Evolutionary conservation across 768 basidiomycete genomes (phyloP).

Genomic region (Leccinum broughii): DNA sequence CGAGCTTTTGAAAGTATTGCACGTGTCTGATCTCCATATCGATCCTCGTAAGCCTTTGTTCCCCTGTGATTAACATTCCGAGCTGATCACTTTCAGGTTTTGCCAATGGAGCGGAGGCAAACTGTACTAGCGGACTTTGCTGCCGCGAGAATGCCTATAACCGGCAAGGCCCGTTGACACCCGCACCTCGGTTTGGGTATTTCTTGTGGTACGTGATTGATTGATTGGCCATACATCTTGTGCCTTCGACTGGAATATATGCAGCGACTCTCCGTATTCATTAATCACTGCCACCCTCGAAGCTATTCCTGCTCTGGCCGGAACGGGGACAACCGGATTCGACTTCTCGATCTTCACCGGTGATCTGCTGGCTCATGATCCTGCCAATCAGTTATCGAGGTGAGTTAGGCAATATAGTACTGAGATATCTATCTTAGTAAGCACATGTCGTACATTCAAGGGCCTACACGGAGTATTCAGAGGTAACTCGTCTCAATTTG

Average conservation of each 20-base stretch:
- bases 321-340: slow-evolving; percentile 60
- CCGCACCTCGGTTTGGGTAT: slow-evolving; percentile 70
- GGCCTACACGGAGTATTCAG: slow-evolving; percentile 59
- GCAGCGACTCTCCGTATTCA: slow-evolving; percentile 63
- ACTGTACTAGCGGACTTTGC: slow-evolving; percentile 67
- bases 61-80: neutral
- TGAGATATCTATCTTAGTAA: slow-evolving; percentile 1
- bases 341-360: slow-evolving; percentile 70
- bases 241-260: neutral
- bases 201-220: slow-evolving; percentile 49
- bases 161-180: slow-evolving; percentile 46
- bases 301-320: slow-evolving; percentile 66
- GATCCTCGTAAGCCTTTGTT: slow-evolving; percentile 55
- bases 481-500: slow-evolving; percentile 40
- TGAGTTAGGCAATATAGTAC: slow-evolving; percentile 25
- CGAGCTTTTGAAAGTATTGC: slow-evolving; percentile 67
- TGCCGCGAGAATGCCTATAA: slow-evolving; percentile 61
- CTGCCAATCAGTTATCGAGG: slow-evolving; percentile 63
- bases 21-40: slow-evolving; percentile 76
- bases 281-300: slow-evolving; percentile 60
- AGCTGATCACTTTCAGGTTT: slow-evolving; percentile 47
- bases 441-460: slow-evolving; percentile 32
- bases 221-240: neutral
- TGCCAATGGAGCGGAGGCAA: slow-evolving; percentile 68
- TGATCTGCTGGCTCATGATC: slow-evolving; percentile 73